A percentile compares a stretch with the other conserved stretches of the same genome.
These are phyloP conservation scores for Tulasnella sp. DNA, from an alignment of 768 basidiomycete genomes.

Conservation along the genomic window DNA sequence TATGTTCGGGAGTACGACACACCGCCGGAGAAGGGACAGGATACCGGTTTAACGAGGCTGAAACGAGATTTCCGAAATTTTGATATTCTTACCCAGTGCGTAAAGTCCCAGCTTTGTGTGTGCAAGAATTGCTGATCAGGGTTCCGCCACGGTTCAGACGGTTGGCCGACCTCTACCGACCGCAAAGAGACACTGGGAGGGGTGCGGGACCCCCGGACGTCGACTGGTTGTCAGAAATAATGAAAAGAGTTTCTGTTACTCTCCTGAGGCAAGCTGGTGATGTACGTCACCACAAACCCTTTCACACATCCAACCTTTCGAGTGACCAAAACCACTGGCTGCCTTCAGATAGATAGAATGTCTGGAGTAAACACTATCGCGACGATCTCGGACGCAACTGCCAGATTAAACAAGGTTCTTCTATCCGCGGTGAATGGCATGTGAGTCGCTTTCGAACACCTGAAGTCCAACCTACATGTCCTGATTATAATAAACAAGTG, in stretches of 20 bases:
- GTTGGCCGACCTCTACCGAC: not conserved
- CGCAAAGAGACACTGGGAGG: not conserved
- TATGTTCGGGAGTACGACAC: slow-evolving; percentile 16
- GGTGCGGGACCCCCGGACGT: not conserved
- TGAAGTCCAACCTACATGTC: not conserved
- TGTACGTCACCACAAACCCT: not conserved
- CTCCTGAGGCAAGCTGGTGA: slow-evolving; percentile 7
- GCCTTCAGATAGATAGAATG: slow-evolving; percentile 12
- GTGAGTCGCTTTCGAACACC: not conserved
- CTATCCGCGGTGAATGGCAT: not conserved
- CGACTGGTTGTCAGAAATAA: slow-evolving; percentile 12
- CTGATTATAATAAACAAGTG: not conserved
- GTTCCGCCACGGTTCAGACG: not conserved
- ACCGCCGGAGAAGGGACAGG: slow-evolving; percentile 11
- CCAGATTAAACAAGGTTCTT: slow-evolving; percentile 18
- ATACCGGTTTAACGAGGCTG: not conserved
- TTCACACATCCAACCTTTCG: not conserved
- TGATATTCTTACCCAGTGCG: slow-evolving; percentile 13
- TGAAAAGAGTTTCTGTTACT: not conserved
- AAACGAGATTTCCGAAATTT: slow-evolving; percentile 17
- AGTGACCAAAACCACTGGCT: not conserved
- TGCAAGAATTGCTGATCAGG: not conserved
- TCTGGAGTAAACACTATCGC: slow-evolving; percentile 2
- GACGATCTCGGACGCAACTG: slow-evolving; percentile 13
- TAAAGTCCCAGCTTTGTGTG: not conserved